Evolutionary conservation across 2,329 filamentous ascomycete genomes (phyloP).

Genomic region (Apiospora pterosperma): DNA sequence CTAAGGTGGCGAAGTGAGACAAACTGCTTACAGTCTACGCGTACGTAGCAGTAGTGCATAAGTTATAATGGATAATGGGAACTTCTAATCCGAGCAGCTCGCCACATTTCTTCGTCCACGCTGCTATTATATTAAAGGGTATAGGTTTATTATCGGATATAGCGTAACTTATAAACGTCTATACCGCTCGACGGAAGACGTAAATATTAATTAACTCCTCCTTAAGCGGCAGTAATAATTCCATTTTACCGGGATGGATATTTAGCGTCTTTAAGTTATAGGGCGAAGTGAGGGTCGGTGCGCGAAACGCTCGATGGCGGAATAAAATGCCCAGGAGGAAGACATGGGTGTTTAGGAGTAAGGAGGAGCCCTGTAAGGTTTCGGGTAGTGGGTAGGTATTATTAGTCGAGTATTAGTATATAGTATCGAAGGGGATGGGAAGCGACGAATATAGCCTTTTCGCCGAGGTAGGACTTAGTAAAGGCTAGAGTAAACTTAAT

Average conservation of each 20-base stretch:
- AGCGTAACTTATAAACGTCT: slow-evolving; percentile 13
- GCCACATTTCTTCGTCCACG: slow-evolving; percentile 15
- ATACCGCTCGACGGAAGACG: slow-evolving; percentile 18
- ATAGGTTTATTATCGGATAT: slow-evolving; percentile 17
- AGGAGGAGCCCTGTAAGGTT: slow-evolving; percentile 31
- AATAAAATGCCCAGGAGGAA: slow-evolving; percentile 29
- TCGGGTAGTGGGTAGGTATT: slow-evolving; percentile 31
- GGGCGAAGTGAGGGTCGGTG: slow-evolving; percentile 18
- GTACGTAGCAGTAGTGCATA: slow-evolving; percentile 18
- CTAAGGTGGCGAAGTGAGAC: slow-evolving; percentile 7
- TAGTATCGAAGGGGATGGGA: slow-evolving; percentile 14
- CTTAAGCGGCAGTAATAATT: slow-evolving; percentile 13
- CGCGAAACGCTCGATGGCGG: slow-evolving; percentile 19
- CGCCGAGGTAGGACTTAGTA: slow-evolving; percentile 20
- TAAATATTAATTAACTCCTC: slow-evolving; percentile 16
- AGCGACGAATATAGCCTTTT: slow-evolving; percentile 15
- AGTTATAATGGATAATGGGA: slow-evolving; percentile 13
- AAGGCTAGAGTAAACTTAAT: slow-evolving; percentile 16
- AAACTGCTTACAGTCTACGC: slow-evolving; percentile 16
- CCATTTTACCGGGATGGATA: slow-evolving; percentile 21
- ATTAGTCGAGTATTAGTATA: not conserved
- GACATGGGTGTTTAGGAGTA: slow-evolving; percentile 32
- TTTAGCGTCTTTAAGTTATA: slow-evolving; percentile 19
- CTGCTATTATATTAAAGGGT: slow-evolving; percentile 16
- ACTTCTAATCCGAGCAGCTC: slow-evolving; percentile 15